These are phyloP conservation scores for Aspergillus sp. DNA, from an alignment of 2,329 filamentous ascomycete species.

Conservation along the genomic window DNA sequence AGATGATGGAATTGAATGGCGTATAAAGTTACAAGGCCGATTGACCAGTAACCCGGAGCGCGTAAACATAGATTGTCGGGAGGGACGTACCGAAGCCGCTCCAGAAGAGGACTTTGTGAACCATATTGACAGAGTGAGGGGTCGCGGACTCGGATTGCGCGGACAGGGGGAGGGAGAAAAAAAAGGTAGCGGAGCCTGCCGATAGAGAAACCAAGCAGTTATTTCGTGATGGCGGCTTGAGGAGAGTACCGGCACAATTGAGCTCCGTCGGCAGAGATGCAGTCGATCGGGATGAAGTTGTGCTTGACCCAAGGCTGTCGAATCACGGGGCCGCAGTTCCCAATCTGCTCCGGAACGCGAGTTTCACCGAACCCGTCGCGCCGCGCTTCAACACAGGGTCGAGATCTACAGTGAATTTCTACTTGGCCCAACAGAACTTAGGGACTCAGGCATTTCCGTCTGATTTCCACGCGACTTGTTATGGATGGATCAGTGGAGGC, in stretches of 20 bases:
- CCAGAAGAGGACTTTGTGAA: slow-evolving; percentile 55
- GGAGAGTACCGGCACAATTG: slow-evolving; percentile 25
- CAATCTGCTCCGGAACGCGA: slow-evolving; percentile 22
- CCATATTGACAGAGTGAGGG: slow-evolving; percentile 35
- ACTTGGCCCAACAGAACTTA: not conserved
- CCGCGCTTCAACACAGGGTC: not conserved
- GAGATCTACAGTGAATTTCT: slow-evolving; percentile 1
- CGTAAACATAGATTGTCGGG: not conserved
- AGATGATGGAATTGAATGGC: not conserved
- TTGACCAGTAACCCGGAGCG: not conserved
- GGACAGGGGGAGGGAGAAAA: slow-evolving; percentile 3
- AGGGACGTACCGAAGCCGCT: slow-evolving; percentile 75
- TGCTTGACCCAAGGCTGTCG: slow-evolving; percentile 18
- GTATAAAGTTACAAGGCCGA: not conserved
- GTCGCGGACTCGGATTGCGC: slow-evolving; percentile 16
- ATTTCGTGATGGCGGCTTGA: slow-evolving; percentile 15
- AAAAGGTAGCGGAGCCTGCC: not conserved
- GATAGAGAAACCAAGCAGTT: slow-evolving; percentile 15
- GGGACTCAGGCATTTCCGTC: not conserved
- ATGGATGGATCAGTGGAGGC: slow-evolving; percentile 37
- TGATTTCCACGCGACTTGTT: slow-evolving; percentile 16
- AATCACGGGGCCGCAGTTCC: slow-evolving; percentile 38
- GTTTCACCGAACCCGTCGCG: slow-evolving; percentile 10
- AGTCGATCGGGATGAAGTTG: slow-evolving; percentile 22
- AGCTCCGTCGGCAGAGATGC: slow-evolving; percentile 18